Base-by-base conservation (phyloP, 2,329 filamentous ascomycete species). In the Periconia sp. region DNA sequence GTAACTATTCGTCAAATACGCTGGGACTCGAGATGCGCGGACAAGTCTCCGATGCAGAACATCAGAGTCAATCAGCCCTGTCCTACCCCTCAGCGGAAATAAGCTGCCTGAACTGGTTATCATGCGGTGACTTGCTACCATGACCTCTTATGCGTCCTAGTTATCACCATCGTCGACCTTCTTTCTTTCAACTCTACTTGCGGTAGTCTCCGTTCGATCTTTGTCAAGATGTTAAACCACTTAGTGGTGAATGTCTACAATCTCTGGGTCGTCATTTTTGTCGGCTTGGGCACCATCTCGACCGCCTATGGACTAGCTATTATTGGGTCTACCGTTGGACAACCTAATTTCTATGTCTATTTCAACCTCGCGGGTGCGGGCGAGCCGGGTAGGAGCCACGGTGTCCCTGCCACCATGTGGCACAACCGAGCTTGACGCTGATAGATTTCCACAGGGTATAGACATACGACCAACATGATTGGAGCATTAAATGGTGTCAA, bases 401-500 rank as follows among this genome's bases (percentile, higher is more conserved):
- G n/a, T 13, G 19, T 16, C 11, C n/a, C 7, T 7, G 23, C 23
- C 15, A 26, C n/a, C 32, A 23, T 15, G 5, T 12, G 5, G 6
- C 8, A 18, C 21, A 17, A 29, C 11, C 2, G 17, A 15, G 4
- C 13, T 17, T 19, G 16, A 4, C 23, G 18, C 23, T 30, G 12
- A 43, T 17, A 24, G 23, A 30, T 10, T 7, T 24, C 13, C 2
- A 5, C 19, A 48, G 72, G 71, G 16, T 76, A 76, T 48, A 50
- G 50, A 1, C 68, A 70, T 31, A 75, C 74, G 1, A 66, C 71
- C 4, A 67, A 70, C 43, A 63, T 73, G 15, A 72, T 75, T 30
- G 74, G 71, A 22, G 74, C 73, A 15, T 63, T 76, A 37, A 76
- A 76, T 56, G 74, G 74, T 24, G 60, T 76, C 5, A 74, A 73